Evolutionary conservation across 257 asterid genomes (phyloP), one percentile per base, ranked within the genome.

Genomic region (Lycium ferocissimum): DNA sequence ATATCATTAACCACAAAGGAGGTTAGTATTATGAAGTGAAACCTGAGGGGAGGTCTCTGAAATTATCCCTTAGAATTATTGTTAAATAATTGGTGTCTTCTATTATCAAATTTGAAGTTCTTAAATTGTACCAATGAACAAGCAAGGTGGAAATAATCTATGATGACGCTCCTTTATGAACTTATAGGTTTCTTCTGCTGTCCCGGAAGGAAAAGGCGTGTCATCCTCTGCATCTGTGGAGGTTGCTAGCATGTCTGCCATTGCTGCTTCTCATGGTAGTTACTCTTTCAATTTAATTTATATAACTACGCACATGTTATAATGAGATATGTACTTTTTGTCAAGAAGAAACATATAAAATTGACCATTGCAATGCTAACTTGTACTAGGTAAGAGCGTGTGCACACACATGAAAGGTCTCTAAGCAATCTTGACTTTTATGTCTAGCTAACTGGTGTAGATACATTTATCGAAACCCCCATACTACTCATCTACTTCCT

Each of bases 171-270:
- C 47, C 40, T 75, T 53, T 78, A 45, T 62, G 53, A 56, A 61
- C 53, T 58, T 86, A 84, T 83, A 97, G 99, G 99, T 97, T 85
- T 97, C 99, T 87, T 97, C 99, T 63, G 97, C 98, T 83, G 99
- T 97, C 79, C 99, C 99, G 0, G 99, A 97, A 91, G 99, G 99
- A 87, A 97, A 97, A 92, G 99, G 99, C 18, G 99, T 96, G 81
- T 95, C 98, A 33, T 94, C 99, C 67, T 97, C 99, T 81, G 99
- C 99, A 82, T 89, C 98, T 82, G 92, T 97, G 90, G 99, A 97
- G 89, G 98, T 97, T 66, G 99, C 99, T 75, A 94, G 97, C 86
- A 94, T 96, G 98, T 95, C 97, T 86, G 98, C 97, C 10, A 85
- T 95, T 66, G 98, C 96, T 84, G 97, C 99, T 84, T 91, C 98